Conservation (phyloP, 129 eudicot genomes). For the Kitagawia praeruptora region DNA sequence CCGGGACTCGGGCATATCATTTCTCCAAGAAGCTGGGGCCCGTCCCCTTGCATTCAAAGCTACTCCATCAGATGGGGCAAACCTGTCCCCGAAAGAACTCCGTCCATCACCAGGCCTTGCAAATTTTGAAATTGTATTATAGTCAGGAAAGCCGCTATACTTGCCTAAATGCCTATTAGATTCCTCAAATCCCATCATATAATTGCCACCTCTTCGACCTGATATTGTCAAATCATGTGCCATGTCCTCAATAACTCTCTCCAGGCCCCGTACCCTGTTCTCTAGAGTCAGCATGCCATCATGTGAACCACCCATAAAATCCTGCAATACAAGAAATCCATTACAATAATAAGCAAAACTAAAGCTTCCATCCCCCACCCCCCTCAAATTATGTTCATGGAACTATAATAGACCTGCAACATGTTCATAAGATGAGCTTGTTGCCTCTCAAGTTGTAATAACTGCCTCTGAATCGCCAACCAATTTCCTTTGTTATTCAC, state of each 20-base stretch:
- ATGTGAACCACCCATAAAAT: slow-evolving; percentile 99
- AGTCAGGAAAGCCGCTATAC: slow-evolving; percentile 65
- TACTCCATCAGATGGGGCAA: slow-evolving; percentile 31
- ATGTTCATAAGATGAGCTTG: slow-evolving; percentile 92
- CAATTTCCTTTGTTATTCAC: slow-evolving; percentile 73
- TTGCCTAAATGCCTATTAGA: slow-evolving; percentile 53
- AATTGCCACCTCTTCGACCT: slow-evolving; percentile 58
- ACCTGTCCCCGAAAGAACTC: slow-evolving; percentile 38
- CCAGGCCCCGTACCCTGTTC: slow-evolving; percentile 85
- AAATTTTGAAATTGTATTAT: slow-evolving; percentile 34
- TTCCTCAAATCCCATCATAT: slow-evolving; percentile 69
- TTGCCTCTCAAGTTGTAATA: slow-evolving; percentile 79
- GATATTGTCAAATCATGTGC: slow-evolving; percentile 76
- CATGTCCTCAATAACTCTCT: slow-evolving; percentile 97
- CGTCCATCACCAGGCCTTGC: slow-evolving; percentile 49
- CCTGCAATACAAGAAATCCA: slow-evolving; percentile 37
- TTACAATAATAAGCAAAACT: slow-evolving; percentile 10
- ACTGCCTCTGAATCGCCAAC: slow-evolving; percentile 91
- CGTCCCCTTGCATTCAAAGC: slow-evolving; percentile 51
- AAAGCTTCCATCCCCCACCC: background rate
- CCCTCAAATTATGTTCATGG: background rate
- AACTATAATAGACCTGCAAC: slow-evolving; percentile 63
- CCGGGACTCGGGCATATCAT: slow-evolving; percentile 66
- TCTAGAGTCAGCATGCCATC: slow-evolving; percentile 89
- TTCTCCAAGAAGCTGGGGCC: slow-evolving; percentile 57